Conservation (phyloP, 768 basidiomycete species). For the Megacollybia marginata region DNA sequence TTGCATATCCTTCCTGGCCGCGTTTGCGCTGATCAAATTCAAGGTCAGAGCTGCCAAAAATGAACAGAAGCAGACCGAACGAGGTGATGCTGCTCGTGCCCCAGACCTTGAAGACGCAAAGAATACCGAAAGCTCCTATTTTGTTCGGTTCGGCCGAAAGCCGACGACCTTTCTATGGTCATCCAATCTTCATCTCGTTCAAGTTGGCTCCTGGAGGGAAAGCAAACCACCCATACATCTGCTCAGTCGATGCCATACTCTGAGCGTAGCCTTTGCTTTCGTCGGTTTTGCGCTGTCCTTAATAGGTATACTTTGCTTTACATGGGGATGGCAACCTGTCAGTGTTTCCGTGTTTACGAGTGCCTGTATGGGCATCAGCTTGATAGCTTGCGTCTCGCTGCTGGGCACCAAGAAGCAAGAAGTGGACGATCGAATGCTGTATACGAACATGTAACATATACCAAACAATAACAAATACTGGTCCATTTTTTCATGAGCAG, state of each 20-base stretch:
- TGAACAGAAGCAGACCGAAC: conserved; percentile 33
- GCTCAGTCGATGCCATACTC: conserved; percentile 38
- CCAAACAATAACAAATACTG: too few relatives aligned
- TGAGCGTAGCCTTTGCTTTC: conserved; percentile 40
- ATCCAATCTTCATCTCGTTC: conserved; percentile 42
- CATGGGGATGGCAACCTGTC: conserved; percentile 40
- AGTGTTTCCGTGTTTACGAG: conserved; percentile 39
- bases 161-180: conserved; percentile 28
- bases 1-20: conserved; percentile 40
- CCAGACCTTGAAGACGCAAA: not conserved
- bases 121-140: too few relatives aligned
- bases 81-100: not conserved
- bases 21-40: conserved; percentile 50
- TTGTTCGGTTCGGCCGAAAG: conserved; percentile 7
- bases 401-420: conserved; percentile 4
- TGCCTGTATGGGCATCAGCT: conserved; percentile 27
- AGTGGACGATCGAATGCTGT: not conserved
- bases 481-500: too few relatives aligned
- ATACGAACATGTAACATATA: not conserved
- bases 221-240: conserved; percentile 34
- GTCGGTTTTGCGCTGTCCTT: conserved; percentile 45
- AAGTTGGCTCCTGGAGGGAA: conserved; percentile 37
- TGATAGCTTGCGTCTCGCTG: conserved; percentile 13
- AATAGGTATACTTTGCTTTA: conserved; percentile 40
- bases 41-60: conserved; percentile 45